These are phyloP conservation scores for Magnolia officinalis DNA, from an alignment of 164 flowering plant genomes.

Conservation along the genomic window DNA sequence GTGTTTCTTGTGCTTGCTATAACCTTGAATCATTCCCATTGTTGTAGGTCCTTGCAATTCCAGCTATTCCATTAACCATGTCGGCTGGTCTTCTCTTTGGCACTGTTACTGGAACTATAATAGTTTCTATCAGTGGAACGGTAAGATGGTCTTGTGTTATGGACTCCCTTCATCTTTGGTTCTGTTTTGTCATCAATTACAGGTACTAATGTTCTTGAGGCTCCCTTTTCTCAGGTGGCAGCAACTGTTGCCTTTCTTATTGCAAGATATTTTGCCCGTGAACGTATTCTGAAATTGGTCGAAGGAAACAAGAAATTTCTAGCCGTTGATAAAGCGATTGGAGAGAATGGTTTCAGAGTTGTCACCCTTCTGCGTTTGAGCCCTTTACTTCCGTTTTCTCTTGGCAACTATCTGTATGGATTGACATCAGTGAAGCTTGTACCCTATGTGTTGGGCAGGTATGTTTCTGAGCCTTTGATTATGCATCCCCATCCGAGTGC, in stretches of 20 bases:
- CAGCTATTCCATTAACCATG: conserved; percentile 97
- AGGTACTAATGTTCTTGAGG: neutral
- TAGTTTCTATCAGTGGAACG: conserved; percentile 97
- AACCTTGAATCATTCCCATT: conserved; percentile 1
- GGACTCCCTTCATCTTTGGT: neutral
- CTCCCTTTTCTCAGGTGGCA: conserved; percentile 59
- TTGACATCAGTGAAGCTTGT: conserved; percentile 89
- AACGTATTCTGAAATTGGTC: conserved; percentile 89
- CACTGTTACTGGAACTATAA: conserved; percentile 65
- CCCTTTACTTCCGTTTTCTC: conserved; percentile 94
- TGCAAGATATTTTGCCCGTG: conserved; percentile 99
- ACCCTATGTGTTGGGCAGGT: conserved; percentile 98
- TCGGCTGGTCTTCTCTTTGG: conserved; percentile 98
- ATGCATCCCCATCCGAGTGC: neutral
- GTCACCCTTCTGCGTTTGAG: conserved; percentile 95
- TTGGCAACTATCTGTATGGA: conserved; percentile 94
- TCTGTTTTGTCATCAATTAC: neutral
- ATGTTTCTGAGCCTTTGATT: conserved; percentile 13
- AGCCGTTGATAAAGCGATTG: conserved; percentile 98
- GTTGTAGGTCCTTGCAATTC: conserved; percentile 86
- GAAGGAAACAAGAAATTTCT: conserved; percentile 95
- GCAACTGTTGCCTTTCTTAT: conserved; percentile 93
- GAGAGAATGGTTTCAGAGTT: conserved; percentile 94
- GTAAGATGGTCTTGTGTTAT: conserved; percentile 39
- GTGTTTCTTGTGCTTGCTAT: conserved; percentile 1